A percentile compares a stretch with the other conserved stretches of the same genome.
Conservation (phyloP, 495 filamentous ascomycete genomes). For the Tuber calosporum region DNA sequence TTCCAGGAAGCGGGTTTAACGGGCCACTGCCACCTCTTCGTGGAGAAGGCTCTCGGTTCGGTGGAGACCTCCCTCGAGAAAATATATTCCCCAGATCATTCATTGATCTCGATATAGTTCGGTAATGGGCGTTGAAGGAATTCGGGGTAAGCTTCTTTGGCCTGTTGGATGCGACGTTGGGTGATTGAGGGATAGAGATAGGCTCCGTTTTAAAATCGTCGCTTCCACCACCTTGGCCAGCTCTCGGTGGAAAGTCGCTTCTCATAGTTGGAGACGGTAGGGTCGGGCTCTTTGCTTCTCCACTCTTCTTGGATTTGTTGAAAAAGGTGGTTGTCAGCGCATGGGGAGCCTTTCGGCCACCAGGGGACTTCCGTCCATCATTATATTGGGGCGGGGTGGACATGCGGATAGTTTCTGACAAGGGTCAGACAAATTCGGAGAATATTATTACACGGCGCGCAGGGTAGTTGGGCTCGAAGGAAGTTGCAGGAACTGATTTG, state of each 20-base stretch:
- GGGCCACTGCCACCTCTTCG: slow-evolving; percentile 29
- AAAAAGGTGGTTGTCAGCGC: slow-evolving; percentile 39
- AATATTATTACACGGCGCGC: slow-evolving; percentile 26
- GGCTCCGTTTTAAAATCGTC: slow-evolving; percentile 36
- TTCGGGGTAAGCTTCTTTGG: slow-evolving; percentile 41
- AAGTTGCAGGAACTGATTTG: slow-evolving; percentile 24
- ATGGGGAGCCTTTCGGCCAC: slow-evolving; percentile 36
- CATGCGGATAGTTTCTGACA: slow-evolving; percentile 29
- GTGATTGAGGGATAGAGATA: slow-evolving; percentile 36
- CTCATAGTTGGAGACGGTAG: slow-evolving; percentile 30
- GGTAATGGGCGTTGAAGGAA: slow-evolving; percentile 41
- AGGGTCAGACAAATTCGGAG: slow-evolving; percentile 23
- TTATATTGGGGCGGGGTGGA: slow-evolving; percentile 33
- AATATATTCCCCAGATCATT: slow-evolving; percentile 42
- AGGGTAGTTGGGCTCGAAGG: slow-evolving; percentile 22
- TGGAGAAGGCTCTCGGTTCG: slow-evolving; percentile 37
- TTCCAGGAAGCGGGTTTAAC: slow-evolving; percentile 36
- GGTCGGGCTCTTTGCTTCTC: slow-evolving; percentile 38
- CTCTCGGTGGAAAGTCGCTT: slow-evolving; percentile 6
- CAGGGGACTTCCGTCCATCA: slow-evolving; percentile 38
- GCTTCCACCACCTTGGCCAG: slow-evolving; percentile 21
- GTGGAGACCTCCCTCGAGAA: slow-evolving; percentile 40
- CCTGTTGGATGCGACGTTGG: slow-evolving; percentile 30
- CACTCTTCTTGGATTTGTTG: slow-evolving; percentile 34
- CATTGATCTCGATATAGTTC: slow-evolving; percentile 42